Evolutionary conservation across 1,284 basidiomycete species (phyloP).

Genomic region (Marasmius fiardii): DNA sequence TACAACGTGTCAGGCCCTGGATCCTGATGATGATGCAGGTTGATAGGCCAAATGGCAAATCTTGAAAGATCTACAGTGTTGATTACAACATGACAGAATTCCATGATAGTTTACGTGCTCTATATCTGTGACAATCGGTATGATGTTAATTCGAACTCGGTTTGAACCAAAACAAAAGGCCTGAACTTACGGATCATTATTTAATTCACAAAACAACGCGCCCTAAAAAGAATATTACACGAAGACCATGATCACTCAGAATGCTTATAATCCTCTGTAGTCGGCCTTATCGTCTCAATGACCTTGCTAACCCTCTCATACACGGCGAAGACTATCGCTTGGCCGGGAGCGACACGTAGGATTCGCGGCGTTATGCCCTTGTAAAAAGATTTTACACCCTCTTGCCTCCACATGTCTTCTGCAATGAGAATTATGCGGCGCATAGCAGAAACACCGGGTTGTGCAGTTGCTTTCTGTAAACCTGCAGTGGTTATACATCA

Average conservation of each 20-base stretch:
- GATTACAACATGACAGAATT: too few species aligned
- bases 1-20: too few species aligned
- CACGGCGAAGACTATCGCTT: conserved; percentile 88
- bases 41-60: too few species aligned
- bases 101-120: too few species aligned
- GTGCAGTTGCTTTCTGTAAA: conserved; percentile 81
- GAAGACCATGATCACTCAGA: conserved; percentile 51
- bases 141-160: too few species aligned
- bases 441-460: conserved; percentile 76
- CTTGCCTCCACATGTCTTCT: conserved; percentile 89
- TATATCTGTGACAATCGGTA: too few species aligned
- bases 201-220: neutral
- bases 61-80: too few species aligned
- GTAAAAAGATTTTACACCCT: conserved; percentile 90
- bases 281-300: conserved; percentile 70
- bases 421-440: conserved; percentile 80
- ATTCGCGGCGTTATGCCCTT: conserved; percentile 98
- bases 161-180: too few species aligned
- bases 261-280: conserved; percentile 51
- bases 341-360: conserved; percentile 92
- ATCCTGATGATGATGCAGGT: too few species aligned
- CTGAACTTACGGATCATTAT: neutral
- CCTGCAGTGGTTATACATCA: conserved; percentile 38
- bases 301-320: conserved; percentile 80
- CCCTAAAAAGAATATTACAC: neutral